Percentiles rank a stretch among this genome's conserved stretches.
phyloP scores from a whole-genome alignment of 495 filamentous ascomycete genomes.

The Daldinia vernicosa region DNA sequence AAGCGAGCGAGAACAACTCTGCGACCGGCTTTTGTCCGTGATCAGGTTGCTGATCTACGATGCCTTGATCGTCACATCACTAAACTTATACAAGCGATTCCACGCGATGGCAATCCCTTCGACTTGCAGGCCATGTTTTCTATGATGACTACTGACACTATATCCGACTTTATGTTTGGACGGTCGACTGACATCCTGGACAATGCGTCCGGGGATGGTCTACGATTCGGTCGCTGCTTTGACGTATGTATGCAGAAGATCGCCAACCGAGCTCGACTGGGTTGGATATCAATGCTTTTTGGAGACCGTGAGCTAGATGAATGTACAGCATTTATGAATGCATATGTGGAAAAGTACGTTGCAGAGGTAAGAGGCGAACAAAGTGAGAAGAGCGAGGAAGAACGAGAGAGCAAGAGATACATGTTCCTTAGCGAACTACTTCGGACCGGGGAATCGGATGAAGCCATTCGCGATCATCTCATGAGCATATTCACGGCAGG shows the following conservation, averaged over 20 bases:
- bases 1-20: conserved; percentile 57
- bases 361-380: conserved; percentile 43
- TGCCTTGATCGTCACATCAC: conserved; percentile 67
- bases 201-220: conserved; percentile 44
- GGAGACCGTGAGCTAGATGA: conserved; percentile 58
- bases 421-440: conserved; percentile 63
- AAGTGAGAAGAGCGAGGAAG: conserved; percentile 19
- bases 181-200: conserved; percentile 51
- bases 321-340: conserved; percentile 53
- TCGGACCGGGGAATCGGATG: conserved; percentile 47
- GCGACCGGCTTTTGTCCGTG: conserved; percentile 58
- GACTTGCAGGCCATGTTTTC: conserved; percentile 70
- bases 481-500: conserved; percentile 65
- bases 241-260: conserved; percentile 50
- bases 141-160: conserved; percentile 70
- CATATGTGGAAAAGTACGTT: conserved; percentile 55
- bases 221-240: conserved; percentile 52
- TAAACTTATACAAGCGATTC: conserved; percentile 59
- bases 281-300: conserved; percentile 61
- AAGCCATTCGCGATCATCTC: conserved; percentile 55
- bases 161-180: conserved; percentile 71
- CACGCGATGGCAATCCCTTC: conserved; percentile 53
- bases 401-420: conserved; percentile 48
- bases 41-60: conserved; percentile 61
- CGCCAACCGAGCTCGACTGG: conserved; percentile 60